Evolutionary conservation across 768 basidiomycete species (phyloP).

Genomic region (Sarcomyxa edulis): DNA sequence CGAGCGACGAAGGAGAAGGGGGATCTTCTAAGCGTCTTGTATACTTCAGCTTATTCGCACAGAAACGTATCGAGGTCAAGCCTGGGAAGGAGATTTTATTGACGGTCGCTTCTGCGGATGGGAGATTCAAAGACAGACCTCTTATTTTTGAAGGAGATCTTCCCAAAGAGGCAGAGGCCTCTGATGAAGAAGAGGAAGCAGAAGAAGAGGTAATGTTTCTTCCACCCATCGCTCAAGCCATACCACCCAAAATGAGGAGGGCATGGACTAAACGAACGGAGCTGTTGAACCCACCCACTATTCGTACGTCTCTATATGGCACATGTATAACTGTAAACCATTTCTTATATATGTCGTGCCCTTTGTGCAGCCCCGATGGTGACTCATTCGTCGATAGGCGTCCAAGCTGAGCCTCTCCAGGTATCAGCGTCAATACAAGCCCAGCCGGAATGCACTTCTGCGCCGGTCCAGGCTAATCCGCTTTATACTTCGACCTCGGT

Average conservation of each 20-base stretch:
- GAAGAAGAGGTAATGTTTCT: slow-evolving; percentile 28
- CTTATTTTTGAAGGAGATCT: slow-evolving; percentile 56
- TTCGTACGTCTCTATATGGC: not conserved
- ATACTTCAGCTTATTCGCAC: slow-evolving; percentile 61
- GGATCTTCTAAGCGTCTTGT: slow-evolving; percentile 32
- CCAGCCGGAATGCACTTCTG: slow-evolving; percentile 6
- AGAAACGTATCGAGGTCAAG: slow-evolving; percentile 65
- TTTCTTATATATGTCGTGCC: too few species aligned
- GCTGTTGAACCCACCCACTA: slow-evolving; percentile 28
- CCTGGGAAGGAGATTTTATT: slow-evolving; percentile 69
- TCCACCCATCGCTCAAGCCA: slow-evolving; percentile 25
- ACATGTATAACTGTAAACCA: slow-evolving; percentile 4
- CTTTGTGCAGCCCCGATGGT: too few species aligned
- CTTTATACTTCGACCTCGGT: slow-evolving; percentile 12
- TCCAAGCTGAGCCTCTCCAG: slow-evolving; percentile 35
- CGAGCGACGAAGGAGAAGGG: slow-evolving; percentile 38
- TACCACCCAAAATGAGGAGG: slow-evolving; percentile 64
- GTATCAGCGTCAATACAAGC: slow-evolving; percentile 35
- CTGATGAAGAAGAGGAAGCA: slow-evolving; percentile 35
- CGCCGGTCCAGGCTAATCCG: slow-evolving; percentile 18
- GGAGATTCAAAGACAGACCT: slow-evolving; percentile 48
- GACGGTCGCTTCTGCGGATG: slow-evolving; percentile 48
- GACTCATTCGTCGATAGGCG: slow-evolving; percentile 33
- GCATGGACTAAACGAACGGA: slow-evolving; percentile 50
- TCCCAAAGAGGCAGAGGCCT: slow-evolving; percentile 24